These are phyloP conservation scores for Apophysomyces ossiformis DNA, from an alignment of 371 early-diverging fungal species.

Conservation along the genomic window DNA sequence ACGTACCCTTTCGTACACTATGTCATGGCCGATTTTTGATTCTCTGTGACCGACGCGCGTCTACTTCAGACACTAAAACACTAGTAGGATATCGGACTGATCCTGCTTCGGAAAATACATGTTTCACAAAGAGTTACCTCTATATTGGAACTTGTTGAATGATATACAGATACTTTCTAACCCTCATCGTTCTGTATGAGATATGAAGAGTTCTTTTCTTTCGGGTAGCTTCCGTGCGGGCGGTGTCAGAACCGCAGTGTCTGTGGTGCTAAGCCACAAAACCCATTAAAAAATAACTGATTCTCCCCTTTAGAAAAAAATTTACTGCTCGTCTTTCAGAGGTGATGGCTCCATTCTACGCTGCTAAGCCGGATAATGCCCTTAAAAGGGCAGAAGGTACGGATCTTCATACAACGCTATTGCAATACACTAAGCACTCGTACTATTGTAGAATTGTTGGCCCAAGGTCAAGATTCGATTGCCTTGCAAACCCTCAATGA, in stretches of 20 bases:
- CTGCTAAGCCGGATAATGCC: slow-evolving; percentile 54
- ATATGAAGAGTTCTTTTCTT: too few relatives aligned
- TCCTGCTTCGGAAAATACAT: too few relatives aligned
- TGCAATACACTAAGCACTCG: neutral
- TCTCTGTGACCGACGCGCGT: too few relatives aligned
- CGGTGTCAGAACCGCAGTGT: neutral
- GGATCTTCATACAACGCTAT: slow-evolving; percentile 1
- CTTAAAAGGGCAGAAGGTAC: slow-evolving; percentile 57
- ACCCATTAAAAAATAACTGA: neutral
- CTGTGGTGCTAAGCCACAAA: neutral
- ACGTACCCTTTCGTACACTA: too few relatives aligned
- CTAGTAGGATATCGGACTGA: too few relatives aligned
- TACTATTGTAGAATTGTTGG: slow-evolving; percentile 79
- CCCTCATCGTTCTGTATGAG: too few relatives aligned
- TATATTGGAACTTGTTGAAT: too few relatives aligned
- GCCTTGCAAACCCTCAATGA: slow-evolving; percentile 93
- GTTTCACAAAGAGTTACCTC: too few relatives aligned
- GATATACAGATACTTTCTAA: too few relatives aligned
- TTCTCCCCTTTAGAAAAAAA: neutral
- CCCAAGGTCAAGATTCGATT: slow-evolving; percentile 84
- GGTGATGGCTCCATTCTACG: slow-evolving; percentile 52
- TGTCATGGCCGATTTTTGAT: too few relatives aligned
- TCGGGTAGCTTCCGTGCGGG: too few relatives aligned
- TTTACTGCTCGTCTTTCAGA: slow-evolving; percentile 10
- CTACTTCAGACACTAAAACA: too few relatives aligned